These are phyloP conservation scores for Aspergillus sp. DNA, from an alignment of 2,329 filamentous ascomycete genomes.

Conservation along the genomic window DNA sequence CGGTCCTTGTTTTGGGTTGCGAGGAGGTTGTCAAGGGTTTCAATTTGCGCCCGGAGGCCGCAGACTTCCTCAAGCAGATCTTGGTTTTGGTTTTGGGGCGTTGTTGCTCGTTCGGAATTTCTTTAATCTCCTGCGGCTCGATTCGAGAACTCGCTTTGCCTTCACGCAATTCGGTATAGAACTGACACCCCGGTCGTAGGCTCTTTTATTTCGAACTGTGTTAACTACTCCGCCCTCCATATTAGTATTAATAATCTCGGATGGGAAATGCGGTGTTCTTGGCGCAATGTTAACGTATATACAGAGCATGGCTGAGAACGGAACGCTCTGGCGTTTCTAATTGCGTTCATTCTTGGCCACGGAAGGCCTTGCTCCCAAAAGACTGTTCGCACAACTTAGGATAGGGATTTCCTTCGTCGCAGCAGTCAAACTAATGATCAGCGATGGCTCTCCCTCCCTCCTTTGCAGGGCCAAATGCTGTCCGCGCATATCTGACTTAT, in stretches of 20 bases:
- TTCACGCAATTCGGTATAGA: too few species aligned
- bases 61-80: background rate
- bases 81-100: background rate
- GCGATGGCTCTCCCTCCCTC: background rate
- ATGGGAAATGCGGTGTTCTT: too few species aligned
- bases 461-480: constrained; percentile 1
- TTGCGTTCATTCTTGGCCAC: too few species aligned
- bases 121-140: background rate
- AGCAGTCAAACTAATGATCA: background rate
- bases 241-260: too few species aligned
- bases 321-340: too few species aligned
- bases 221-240: too few species aligned
- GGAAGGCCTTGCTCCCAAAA: too few species aligned
- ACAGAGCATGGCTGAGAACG: too few species aligned
- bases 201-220: too few species aligned
- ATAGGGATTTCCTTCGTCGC: background rate
- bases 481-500: background rate
- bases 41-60: background rate
- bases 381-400: too few species aligned
- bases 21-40: background rate
- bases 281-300: too few species aligned
- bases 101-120: background rate
- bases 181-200: too few species aligned
- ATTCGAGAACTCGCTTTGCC: background rate
- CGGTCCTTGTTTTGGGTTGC: background rate